These are phyloP conservation scores for Spathaspora gorwiae DNA, from an alignment of 805 yeast species.

Conservation along the genomic window DNA sequence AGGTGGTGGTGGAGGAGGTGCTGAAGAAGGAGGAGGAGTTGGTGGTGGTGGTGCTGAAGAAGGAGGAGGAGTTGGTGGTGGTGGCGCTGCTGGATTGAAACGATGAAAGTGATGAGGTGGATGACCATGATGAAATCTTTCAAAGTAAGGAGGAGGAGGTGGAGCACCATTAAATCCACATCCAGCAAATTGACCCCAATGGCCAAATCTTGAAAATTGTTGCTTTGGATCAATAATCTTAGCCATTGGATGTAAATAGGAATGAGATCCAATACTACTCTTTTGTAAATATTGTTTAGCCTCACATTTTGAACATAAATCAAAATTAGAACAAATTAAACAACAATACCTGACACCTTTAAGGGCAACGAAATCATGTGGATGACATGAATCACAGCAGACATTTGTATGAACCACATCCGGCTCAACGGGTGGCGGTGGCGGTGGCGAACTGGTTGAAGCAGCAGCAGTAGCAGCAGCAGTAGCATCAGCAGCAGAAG, in stretches of 20 bases:
- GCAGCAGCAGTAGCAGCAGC: background rate
- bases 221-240: constrained; percentile 18
- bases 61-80: background rate
- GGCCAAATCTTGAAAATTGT: background rate
- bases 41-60: background rate
- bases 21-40: background rate
- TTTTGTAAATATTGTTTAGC: constrained; percentile 9
- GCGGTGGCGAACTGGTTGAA: background rate
- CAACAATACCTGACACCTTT: constrained; percentile 49
- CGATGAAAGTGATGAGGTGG: background rate
- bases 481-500: constrained; percentile 1
- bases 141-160: background rate
- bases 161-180: background rate
- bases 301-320: constrained; percentile 43
- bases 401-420: constrained; percentile 19
- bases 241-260: constrained; percentile 25
- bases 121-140: background rate
- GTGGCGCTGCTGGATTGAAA: background rate
- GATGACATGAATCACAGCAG: constrained; percentile 34
- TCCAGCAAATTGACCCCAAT: background rate
- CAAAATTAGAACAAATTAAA: constrained; percentile 48
- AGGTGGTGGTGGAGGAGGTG: background rate
- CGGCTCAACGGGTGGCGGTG: background rate
- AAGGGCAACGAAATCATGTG: constrained; percentile 29
- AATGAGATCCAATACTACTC: constrained; percentile 16